Conservation (phyloP, 441 rosid genomes). For the Euphorbia schlechtendalii region DNA sequence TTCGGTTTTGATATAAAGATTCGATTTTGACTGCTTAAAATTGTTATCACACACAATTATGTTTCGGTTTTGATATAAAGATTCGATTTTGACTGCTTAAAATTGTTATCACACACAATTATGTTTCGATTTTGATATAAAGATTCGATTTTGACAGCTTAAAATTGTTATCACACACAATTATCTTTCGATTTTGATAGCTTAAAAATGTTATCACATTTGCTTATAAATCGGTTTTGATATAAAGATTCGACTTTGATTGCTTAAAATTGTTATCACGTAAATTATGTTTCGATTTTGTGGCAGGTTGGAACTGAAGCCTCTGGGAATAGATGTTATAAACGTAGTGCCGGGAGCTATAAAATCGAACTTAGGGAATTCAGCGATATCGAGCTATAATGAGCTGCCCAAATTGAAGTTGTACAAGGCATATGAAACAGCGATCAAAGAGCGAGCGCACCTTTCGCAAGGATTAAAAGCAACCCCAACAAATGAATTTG, state of each 20-base stretch:
- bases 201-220: no score
- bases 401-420: conserved; percentile 71
- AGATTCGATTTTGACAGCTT: no score
- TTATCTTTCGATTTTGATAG: conserved; percentile 1
- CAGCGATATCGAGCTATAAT: conserved; percentile 47
- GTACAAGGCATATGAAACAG: conserved; percentile 59
- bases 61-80: not conserved
- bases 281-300: not conserved
- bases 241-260: no score
- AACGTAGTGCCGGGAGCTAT: conserved; percentile 76
- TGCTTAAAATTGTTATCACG: no score
- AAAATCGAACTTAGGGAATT: conserved; percentile 62
- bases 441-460: conserved; percentile 48
- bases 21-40: no score
- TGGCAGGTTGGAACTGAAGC: conserved; percentile 70
- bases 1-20: not conserved
- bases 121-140: not conserved
- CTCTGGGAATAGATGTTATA: conserved; percentile 70
- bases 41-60: no score
- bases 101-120: no score
- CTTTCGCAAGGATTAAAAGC: conserved; percentile 49
- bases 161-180: no score
- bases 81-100: no score
- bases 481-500: conserved; percentile 67
- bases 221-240: not conserved